Evolutionary conservation across 2,329 filamentous ascomycete genomes (phyloP).

Genomic region (Nannizziopsis barbatae): DNA sequence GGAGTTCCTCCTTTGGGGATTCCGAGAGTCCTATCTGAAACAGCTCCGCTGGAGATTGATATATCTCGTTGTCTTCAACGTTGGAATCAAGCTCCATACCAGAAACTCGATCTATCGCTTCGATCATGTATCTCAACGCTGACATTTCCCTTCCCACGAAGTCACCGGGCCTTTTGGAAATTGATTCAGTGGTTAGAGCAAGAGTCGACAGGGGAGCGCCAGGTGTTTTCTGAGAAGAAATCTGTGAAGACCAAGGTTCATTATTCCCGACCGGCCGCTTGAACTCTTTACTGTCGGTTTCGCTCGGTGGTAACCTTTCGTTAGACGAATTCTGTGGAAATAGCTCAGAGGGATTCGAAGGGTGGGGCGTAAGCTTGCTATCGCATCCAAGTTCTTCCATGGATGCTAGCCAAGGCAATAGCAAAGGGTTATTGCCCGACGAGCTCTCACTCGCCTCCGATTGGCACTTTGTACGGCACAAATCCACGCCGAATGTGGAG

Average conservation of each 20-base stretch:
- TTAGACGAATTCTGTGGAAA: too few relatives aligned
- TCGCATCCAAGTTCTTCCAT: slow-evolving; percentile 2
- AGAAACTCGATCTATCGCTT: slow-evolving; percentile 11
- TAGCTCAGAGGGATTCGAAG: too few relatives aligned
- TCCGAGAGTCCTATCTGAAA: slow-evolving; percentile 2
- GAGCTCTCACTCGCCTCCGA: slow-evolving; percentile 10
- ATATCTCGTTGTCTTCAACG: background rate
- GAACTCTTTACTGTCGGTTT: background rate
- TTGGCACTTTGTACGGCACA: slow-evolving; percentile 20
- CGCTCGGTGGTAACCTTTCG: too few relatives aligned
- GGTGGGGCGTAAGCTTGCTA: background rate
- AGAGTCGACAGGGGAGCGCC: too few relatives aligned
- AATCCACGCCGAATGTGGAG: slow-evolving; percentile 21
- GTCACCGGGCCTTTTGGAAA: background rate
- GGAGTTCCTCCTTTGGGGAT: slow-evolving; percentile 2
- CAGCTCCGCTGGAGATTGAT: background rate
- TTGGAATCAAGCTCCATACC: background rate
- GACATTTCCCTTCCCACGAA: background rate
- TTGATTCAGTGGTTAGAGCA: too few relatives aligned
- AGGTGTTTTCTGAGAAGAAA: too few relatives aligned
- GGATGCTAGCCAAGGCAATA: slow-evolving; percentile 10
- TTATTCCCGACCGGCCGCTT: background rate
- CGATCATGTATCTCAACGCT: slow-evolving; percentile 6
- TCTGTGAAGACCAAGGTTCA: background rate
- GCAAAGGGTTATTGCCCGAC: slow-evolving; percentile 11